phyloP scores from a whole-genome alignment of 2,329 filamentous ascomycete genomes.

The Monilinia polystroma region DNA sequence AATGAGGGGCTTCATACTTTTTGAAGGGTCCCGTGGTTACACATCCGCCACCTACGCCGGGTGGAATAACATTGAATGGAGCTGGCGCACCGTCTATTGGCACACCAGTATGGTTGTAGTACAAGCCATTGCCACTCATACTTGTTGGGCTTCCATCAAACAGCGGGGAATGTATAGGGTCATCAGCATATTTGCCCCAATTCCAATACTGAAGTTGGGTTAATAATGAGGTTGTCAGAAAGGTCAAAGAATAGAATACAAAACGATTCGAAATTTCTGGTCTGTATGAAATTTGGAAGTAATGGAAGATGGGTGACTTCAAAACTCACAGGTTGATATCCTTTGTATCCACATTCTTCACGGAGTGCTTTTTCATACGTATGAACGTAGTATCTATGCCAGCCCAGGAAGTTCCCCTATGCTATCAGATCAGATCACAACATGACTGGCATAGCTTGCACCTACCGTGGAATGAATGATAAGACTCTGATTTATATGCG shows the following conservation, averaged over 20 bases:
- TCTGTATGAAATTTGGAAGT: too few species aligned
- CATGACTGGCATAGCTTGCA: conserved; percentile 21
- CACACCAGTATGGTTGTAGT: conserved; percentile 31
- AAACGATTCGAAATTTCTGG: not conserved
- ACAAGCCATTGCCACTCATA: conserved; percentile 50
- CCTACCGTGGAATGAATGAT: conserved; percentile 29
- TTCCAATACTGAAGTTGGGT: conserved; percentile 41
- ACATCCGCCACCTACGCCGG: conserved; percentile 55
- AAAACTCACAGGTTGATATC: conserved; percentile 45
- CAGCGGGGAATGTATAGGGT: conserved; percentile 49
- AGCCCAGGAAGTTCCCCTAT: conserved; percentile 42
- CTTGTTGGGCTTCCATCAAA: conserved; percentile 55
- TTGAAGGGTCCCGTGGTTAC: conserved; percentile 49
- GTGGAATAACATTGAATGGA: conserved; percentile 41
- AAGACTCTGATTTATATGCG: conserved; percentile 41
- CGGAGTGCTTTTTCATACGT: conserved; percentile 46
- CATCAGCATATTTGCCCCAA: conserved; percentile 48
- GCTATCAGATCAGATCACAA: conserved; percentile 26
- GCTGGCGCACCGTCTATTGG: conserved; percentile 26
- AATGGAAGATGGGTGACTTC: not conserved
- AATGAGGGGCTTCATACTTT: conserved; percentile 35
- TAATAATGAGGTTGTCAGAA: not conserved
- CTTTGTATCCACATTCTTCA: conserved; percentile 46
- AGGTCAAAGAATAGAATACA: not conserved
- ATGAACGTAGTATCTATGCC: conserved; percentile 46